Evolutionary conservation across 257 asterid species (phyloP), one percentile per base, ranked within the genome.

Genomic region (Oldenlandia corymbosa): DNA sequence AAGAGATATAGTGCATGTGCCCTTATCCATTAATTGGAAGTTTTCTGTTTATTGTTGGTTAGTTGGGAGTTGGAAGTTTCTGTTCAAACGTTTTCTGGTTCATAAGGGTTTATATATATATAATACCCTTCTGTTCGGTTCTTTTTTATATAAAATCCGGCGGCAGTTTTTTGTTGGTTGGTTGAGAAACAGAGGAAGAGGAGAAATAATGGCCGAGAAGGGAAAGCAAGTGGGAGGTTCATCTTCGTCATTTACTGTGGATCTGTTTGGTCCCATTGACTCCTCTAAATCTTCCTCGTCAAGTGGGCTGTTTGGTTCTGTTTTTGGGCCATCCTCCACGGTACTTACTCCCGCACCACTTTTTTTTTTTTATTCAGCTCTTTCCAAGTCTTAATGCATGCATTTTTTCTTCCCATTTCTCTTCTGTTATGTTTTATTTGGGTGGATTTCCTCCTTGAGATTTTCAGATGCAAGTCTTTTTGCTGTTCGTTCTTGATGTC

Each of bases 261-360:
- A 88, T 62, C 80, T 85, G 0, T 88, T 88, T 74, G 96, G 96
- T 58, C 89, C 94, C 1, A 83, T 79, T 62, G 83, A 85, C 63
- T 57, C 82, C 23, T 69, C 88, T n/a, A 73, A 68, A 48, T 73
- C 93, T 12, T 71, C 80, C 41, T 58, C 77, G 1, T 54, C 81
- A 24, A 26, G 70, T 2, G 71, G 71, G 23, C 79, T 63, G 74
- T 89, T 86, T 66, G 85, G 75, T n/a, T 76, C 95, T 20, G 83
- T 89, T 72, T 86, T 89, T 69, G 93, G 85, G 39, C 86, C 90
- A 43, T 68, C 86, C 39, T 59, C 81, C 17, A 78, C 71, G 88
- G 95, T 85, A 85, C 1, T 37, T 8, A 11, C 47, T 21, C 18
- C 47, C 11, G 9, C 23, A 3, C 53, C 39, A 23, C 26, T 14